phyloP scores from a whole-genome alignment of 2,329 filamentous ascomycete species.

The Emergomyces africanus region DNA sequence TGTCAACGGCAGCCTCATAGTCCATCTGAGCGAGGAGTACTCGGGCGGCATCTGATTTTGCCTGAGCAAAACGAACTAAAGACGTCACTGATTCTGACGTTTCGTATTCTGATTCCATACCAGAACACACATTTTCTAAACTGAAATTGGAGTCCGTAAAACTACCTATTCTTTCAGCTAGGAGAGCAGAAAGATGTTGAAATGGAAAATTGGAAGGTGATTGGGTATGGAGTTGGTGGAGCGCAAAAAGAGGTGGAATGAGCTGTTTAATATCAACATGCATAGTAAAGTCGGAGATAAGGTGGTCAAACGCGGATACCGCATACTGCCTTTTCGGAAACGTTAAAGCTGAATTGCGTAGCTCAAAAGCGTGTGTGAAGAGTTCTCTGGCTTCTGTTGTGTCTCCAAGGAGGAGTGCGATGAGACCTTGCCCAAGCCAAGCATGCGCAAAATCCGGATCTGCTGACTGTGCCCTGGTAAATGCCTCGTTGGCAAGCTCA shows the following conservation, averaged over 20 bases:
- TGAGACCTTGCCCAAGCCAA: conserved; percentile 84
- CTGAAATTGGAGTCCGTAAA: conserved; percentile 48
- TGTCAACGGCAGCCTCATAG: conserved; percentile 59
- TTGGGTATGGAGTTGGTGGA: conserved; percentile 66
- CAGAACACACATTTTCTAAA: conserved; percentile 53
- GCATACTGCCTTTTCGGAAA: conserved; percentile 69
- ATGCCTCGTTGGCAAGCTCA: conserved; percentile 78
- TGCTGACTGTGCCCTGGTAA: conserved; percentile 80
- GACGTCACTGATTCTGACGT: conserved; percentile 61
- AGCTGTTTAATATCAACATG: conserved; percentile 47
- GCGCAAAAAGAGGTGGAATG: conserved; percentile 76
- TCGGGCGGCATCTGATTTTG: conserved; percentile 78
- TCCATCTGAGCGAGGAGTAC: conserved; percentile 57
- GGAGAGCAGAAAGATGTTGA: conserved; percentile 65
- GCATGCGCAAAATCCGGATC: conserved; percentile 90
- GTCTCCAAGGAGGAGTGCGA: conserved; percentile 67
- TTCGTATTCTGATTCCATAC: conserved; percentile 73
- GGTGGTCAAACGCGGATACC: conserved; percentile 67
- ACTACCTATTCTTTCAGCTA: conserved; percentile 69
- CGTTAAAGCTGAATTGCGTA: conserved; percentile 63
- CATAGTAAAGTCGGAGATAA: conserved; percentile 45
- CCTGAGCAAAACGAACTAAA: conserved; percentile 65
- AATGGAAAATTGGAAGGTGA: conserved; percentile 57
- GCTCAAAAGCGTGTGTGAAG: conserved; percentile 90
- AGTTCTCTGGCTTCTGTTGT: conserved; percentile 64